A percentile compares a stretch with the other conserved stretches of the same genome.
phyloP scores from a whole-genome alignment of 352 stramenopile species.

The Phytophthora idaei region DNA sequence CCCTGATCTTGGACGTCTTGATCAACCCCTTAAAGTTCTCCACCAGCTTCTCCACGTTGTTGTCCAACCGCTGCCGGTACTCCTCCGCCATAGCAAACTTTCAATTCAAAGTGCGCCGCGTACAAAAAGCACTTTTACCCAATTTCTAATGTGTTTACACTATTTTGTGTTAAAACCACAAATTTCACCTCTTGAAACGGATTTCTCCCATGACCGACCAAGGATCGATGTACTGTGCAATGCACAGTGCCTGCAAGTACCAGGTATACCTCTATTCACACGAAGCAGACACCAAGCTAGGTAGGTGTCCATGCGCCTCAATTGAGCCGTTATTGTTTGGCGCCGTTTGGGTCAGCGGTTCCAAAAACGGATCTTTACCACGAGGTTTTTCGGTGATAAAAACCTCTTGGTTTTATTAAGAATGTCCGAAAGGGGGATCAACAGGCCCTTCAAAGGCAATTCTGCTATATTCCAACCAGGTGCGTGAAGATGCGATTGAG shows the following conservation, averaged over 20 bases:
- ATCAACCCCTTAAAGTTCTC: constrained; percentile 89
- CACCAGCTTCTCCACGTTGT: constrained; percentile 89
- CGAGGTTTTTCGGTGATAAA: constrained; percentile 30
- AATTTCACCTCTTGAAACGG: too few relatives aligned
- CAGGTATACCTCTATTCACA: too few relatives aligned
- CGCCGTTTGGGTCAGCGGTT: constrained; percentile 13
- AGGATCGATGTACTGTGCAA: too few relatives aligned
- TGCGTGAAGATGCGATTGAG: constrained; percentile 11
- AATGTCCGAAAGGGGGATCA: constrained; percentile 15
- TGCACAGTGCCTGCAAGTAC: too few relatives aligned
- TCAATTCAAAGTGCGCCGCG: neutral
- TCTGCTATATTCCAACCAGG: constrained; percentile 30
- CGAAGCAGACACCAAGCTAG: neutral
- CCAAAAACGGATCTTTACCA: constrained; percentile 35
- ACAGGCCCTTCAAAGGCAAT: constrained; percentile 26
- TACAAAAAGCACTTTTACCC: neutral
- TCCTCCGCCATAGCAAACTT: constrained; percentile 71
- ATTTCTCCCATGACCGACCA: too few relatives aligned
- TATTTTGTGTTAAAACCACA: neutral
- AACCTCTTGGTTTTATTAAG: constrained; percentile 27
- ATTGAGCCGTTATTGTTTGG: constrained; percentile 8
- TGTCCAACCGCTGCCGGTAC: constrained; percentile 84
- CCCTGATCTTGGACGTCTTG: constrained; percentile 83
- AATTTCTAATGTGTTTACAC: neutral
- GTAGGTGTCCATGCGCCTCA: neutral